Percentiles rank a stretch among this genome's conserved stretches.
Evolutionary conservation across 2,329 filamentous ascomycete genomes (phyloP).

Genomic region (Alternaria postmessia): DNA sequence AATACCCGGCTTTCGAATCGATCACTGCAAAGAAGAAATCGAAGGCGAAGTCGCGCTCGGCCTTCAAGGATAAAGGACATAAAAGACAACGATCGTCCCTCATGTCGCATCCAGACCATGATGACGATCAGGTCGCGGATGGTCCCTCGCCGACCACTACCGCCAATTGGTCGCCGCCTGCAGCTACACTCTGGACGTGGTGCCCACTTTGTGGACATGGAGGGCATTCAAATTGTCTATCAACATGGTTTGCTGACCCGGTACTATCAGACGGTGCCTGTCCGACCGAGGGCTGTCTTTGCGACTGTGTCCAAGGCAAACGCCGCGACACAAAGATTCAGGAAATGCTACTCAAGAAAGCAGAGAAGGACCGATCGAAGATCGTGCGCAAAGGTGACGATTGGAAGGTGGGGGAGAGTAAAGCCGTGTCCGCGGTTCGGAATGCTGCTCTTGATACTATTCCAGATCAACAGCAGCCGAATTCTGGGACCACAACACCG

Average conservation of each 20-base stretch:
- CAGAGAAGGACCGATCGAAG: slow-evolving; percentile 46
- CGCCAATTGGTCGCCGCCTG: slow-evolving; percentile 32
- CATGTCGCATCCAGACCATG: slow-evolving; percentile 19
- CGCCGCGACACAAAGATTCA: slow-evolving; percentile 45
- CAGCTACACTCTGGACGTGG: slow-evolving; percentile 60
- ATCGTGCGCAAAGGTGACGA: slow-evolving; percentile 52
- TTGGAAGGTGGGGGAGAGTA: slow-evolving; percentile 54
- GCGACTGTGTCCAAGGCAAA: slow-evolving; percentile 64
- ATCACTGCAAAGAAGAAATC: slow-evolving; percentile 40
- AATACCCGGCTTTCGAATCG: slow-evolving; percentile 52
- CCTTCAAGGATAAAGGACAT: slow-evolving; percentile 31
- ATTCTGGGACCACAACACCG: slow-evolving; percentile 21
- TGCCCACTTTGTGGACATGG: slow-evolving; percentile 69
- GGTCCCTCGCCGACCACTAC: slow-evolving; percentile 33
- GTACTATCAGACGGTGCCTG: slow-evolving; percentile 62
- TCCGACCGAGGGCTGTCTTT: slow-evolving; percentile 66
- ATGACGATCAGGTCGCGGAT: slow-evolving; percentile 23
- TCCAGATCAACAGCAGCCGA: slow-evolving; percentile 18
- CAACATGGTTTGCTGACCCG: slow-evolving; percentile 62
- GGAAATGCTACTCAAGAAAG: slow-evolving; percentile 40
- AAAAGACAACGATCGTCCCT: slow-evolving; percentile 39
- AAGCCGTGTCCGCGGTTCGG: slow-evolving; percentile 52
- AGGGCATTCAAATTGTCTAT: slow-evolving; percentile 66
- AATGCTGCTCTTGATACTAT: slow-evolving; percentile 38
- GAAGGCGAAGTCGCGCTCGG: slow-evolving; percentile 35